Percentiles rank a stretch among this genome's conserved stretches.
Conservation (phyloP, 2,329 filamentous ascomycete species). For the Chaetomiaceae sp. region DNA sequence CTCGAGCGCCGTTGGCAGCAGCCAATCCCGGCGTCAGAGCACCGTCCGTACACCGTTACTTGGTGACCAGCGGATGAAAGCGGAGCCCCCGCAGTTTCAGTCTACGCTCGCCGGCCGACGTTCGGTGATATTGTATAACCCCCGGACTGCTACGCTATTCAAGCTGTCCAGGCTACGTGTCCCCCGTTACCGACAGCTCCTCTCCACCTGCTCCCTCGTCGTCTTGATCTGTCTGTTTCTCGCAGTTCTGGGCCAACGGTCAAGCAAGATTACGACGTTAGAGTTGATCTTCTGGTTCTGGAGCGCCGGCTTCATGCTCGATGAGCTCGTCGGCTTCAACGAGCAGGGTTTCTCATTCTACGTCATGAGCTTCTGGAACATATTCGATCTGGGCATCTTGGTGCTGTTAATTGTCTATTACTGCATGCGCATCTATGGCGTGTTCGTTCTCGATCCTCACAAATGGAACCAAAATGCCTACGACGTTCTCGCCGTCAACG, state of each 20-base stretch:
- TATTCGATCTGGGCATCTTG: slow-evolving; percentile 87
- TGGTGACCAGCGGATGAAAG: slow-evolving; percentile 34
- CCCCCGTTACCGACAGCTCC: slow-evolving; percentile 83
- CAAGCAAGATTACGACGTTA: slow-evolving; percentile 73
- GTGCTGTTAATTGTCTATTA: slow-evolving; percentile 85
- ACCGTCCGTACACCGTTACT: slow-evolving; percentile 51
- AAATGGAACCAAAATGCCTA: slow-evolving; percentile 81
- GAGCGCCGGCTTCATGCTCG: slow-evolving; percentile 95
- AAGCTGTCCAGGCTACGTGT: slow-evolving; percentile 88
- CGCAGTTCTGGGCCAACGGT: slow-evolving; percentile 71
- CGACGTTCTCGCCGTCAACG: slow-evolving; percentile 88
- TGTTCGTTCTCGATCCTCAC: slow-evolving; percentile 72
- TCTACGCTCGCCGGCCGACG: slow-evolving; percentile 48
- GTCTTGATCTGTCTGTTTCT: slow-evolving; percentile 82
- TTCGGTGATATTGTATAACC: slow-evolving; percentile 84
- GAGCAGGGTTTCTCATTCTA: slow-evolving; percentile 96
- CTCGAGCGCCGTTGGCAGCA: slow-evolving; percentile 15
- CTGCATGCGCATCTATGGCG: slow-evolving; percentile 80
- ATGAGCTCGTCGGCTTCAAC: slow-evolving; percentile 92
- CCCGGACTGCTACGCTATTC: slow-evolving; percentile 81
- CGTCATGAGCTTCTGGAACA: slow-evolving; percentile 97
- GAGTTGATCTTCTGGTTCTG: slow-evolving; percentile 96
- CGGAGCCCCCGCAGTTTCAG: slow-evolving; percentile 30
- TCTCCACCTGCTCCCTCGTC: slow-evolving; percentile 83
- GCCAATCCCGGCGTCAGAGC: slow-evolving; percentile 33